These are phyloP conservation scores for Calocybe cyanea DNA, from an alignment of 768 basidiomycete species.

Conservation along the genomic window DNA sequence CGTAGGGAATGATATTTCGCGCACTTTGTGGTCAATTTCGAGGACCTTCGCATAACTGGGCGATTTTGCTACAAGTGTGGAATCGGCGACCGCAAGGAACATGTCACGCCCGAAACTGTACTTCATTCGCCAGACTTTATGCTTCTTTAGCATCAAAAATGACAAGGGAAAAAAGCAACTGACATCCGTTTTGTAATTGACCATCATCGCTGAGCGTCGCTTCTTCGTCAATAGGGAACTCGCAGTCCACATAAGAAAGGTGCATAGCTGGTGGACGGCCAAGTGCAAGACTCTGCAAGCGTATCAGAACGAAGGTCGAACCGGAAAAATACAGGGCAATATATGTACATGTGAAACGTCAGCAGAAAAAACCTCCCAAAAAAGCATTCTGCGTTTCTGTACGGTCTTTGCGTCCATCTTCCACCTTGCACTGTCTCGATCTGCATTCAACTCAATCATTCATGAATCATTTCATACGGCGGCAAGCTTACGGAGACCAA, in stretches of 20 bases:
- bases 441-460: constrained; percentile 16
- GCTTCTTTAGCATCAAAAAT: not conserved
- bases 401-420: constrained; percentile 33
- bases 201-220: constrained; percentile 39
- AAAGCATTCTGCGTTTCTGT: constrained; percentile 30
- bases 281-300: constrained; percentile 45
- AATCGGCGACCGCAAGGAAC: constrained; percentile 43
- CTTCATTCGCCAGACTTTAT: constrained; percentile 55
- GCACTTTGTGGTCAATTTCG: constrained; percentile 48
- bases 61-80: constrained; percentile 44
- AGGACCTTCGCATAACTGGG: constrained; percentile 43
- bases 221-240: constrained; percentile 58
- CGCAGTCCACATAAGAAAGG: constrained; percentile 57
- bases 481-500: constrained; percentile 36
- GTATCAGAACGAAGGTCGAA: not conserved
- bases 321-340: not conserved
- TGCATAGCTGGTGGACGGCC: constrained; percentile 59
- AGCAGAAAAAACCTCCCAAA: constrained; percentile 37
- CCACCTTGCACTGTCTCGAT: constrained; percentile 40
- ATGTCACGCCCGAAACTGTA: constrained; percentile 48
- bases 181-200: constrained; percentile 47
- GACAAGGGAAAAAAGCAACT: constrained; percentile 15
- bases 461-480: not conserved
- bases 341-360: constrained; percentile 33
- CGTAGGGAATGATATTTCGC: constrained; percentile 42